Percentiles rank a stretch among this genome's conserved stretches.
These are phyloP conservation scores for Cudoniella acicularis DNA, from an alignment of 495 filamentous ascomycete genomes.

Conservation along the genomic window DNA sequence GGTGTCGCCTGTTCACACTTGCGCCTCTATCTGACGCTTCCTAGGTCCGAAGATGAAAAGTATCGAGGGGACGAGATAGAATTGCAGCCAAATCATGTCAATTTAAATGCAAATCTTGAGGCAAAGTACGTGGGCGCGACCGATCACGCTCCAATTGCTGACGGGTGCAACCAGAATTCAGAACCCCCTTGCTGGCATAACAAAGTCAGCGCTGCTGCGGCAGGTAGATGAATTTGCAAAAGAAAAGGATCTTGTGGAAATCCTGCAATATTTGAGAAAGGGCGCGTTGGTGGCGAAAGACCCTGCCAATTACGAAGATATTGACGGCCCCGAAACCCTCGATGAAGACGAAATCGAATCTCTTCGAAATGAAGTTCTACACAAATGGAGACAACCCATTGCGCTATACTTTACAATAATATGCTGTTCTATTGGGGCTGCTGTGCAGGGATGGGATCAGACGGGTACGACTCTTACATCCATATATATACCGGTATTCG, in stretches of 20 bases:
- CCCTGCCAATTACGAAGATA: conserved; percentile 48
- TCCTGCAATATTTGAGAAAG: conserved; percentile 48
- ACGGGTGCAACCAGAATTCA: conserved; percentile 29
- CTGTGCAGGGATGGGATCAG: conserved; percentile 66
- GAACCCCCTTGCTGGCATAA: conserved; percentile 58
- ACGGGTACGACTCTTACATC: conserved; percentile 3
- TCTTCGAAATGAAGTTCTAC: conserved; percentile 53
- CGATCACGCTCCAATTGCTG: neutral
- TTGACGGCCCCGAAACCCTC: conserved; percentile 47
- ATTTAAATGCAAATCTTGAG: conserved; percentile 47
- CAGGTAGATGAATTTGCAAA: conserved; percentile 53
- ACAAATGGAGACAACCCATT: conserved; percentile 62
- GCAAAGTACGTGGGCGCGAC: conserved; percentile 38
- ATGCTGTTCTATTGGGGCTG: conserved; percentile 70
- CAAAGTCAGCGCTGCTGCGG: conserved; percentile 45
- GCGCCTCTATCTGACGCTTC: neutral
- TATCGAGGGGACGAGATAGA: conserved; percentile 8
- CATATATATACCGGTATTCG: too few species aligned
- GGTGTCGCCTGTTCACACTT: neutral
- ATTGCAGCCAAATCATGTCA: conserved; percentile 33
- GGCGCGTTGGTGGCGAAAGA: conserved; percentile 66
- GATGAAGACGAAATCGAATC: conserved; percentile 47
- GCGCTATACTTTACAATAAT: conserved; percentile 56
- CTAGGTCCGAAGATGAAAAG: conserved; percentile 11
- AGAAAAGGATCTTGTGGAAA: conserved; percentile 46